These are phyloP conservation scores for Clitopilus passeckerianus DNA, from an alignment of 768 basidiomycete species.

Conservation along the genomic window DNA sequence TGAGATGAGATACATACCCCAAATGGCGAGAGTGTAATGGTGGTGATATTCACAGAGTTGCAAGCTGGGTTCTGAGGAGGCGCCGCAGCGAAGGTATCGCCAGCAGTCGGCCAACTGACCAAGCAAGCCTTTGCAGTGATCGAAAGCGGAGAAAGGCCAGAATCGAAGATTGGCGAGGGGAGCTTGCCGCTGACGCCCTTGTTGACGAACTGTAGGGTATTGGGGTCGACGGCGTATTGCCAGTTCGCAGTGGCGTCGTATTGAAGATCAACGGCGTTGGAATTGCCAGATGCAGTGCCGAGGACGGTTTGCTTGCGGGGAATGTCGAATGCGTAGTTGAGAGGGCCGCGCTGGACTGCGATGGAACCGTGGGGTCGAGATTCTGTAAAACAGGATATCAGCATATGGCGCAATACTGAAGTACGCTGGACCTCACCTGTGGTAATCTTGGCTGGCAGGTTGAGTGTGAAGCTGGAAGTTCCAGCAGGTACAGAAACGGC, in stretches of 20 bases:
- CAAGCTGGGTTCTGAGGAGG: not conserved
- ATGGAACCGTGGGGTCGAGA: constrained; percentile 32
- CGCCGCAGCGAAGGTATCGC: constrained; percentile 18
- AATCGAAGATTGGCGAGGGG: constrained; percentile 31
- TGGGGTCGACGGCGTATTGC: constrained; percentile 40
- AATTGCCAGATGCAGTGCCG: constrained; percentile 25
- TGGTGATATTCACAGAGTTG: not conserved
- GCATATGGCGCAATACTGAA: not conserved
- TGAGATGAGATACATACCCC: not conserved
- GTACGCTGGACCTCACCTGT: constrained; percentile 21
- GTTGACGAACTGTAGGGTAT: constrained; percentile 22
- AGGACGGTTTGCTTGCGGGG: constrained; percentile 21
- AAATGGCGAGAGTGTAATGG: not conserved
- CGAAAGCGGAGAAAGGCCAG: constrained; percentile 31
- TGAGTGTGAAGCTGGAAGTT: constrained; percentile 25
- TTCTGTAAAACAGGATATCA: constrained; percentile 18
- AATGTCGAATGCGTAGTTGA: constrained; percentile 39
- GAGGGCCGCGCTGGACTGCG: constrained; percentile 36
- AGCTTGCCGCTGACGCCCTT: constrained; percentile 16
- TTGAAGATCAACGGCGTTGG: constrained; percentile 32
- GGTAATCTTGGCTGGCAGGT: constrained; percentile 33
- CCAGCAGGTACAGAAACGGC: constrained; percentile 25
- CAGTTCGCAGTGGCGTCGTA: constrained; percentile 31
- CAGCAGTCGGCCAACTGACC: constrained; percentile 29
- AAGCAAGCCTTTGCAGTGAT: constrained; percentile 32